Evolutionary conservation across 306 rosid species (phyloP), one percentile per base, ranked within the genome.

Genomic region (Dryas alaskensis): DNA sequence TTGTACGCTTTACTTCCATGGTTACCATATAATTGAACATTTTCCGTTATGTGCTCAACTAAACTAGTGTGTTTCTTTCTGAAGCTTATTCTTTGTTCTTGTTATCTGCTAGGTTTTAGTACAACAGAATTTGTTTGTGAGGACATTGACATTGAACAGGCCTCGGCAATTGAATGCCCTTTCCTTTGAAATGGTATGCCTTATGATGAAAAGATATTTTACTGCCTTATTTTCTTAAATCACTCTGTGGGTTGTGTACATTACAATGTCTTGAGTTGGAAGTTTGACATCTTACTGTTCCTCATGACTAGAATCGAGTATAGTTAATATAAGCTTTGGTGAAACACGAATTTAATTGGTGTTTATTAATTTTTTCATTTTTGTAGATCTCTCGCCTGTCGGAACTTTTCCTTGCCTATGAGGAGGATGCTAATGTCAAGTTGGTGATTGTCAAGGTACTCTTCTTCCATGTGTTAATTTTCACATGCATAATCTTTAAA

Each of bases 161-260:
- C 86, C 92, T 10, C 89, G 78, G 70, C 96, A 91, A 76, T 78
- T 94, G 81, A 94, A 94, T 70, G 92, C 97, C 37, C 84, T 91
- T 50, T 88, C 89, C 65, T 77, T 44, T 70, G 77, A 82, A 76
- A 94, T 89, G 98, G 98, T 89, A 82, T 42, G 7, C 75, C 58
- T 10, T 31, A 3, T 58, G 12, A 31, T 19, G 12, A 13, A 1
- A 31, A 31, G 37, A 31, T 53, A 42, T 10, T 55, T 66, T 10
- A 31, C 65, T 10, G 0, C n/a, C 3, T 6, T 5, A 2, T 6
- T 60, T 14, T 19, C 39, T n/a, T 1, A 39, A n/a, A 40, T 43
- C 25, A 11, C 3, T 55, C 27, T 45, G 5, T 45, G 47, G 49
- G 27, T 42, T 40, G 37, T 1, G 11, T 27, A 0, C 7, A 9